Base-by-base conservation (phyloP, 2,329 filamentous ascomycete species). In the Alternaria brassicicola region DNA sequence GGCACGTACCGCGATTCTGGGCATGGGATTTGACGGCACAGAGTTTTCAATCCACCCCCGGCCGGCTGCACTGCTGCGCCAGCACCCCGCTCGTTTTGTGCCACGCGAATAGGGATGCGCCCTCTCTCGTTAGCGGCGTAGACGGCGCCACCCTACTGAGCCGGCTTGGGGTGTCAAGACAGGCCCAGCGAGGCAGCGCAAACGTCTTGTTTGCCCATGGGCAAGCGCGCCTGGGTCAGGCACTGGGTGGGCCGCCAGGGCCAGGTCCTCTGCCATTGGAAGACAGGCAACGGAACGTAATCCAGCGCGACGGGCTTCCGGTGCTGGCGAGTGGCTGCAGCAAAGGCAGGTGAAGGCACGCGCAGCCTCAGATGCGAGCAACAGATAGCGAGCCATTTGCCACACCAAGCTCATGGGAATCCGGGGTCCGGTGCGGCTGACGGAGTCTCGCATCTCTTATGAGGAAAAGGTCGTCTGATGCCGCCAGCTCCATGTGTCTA, bases 21-120 rank as follows among this genome's bases (percentile, higher is more conserved):
- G 67, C 68, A 66, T 63, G 62, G 67, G 60, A 64, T 63, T 41
- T 46, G 54, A 42, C 68, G 67, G 66, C 57, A 69, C 64, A 73
- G 70, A 72, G 64, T 68, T 71, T 70, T 73, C 65, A 65, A 23
- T 43, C 55, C 30, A 53, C 61, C 62, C 62, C 25, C 25, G 7
- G 25, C 25, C 47, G 45, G 61, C 55, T 41, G 36, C 45, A 59
- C 25, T 19, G 42, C 55, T 55, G 57, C 62, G 39, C 54, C 46
- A 50, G n/a, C 60, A 48, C 64, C 67, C 69, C 67, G 66, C 68
- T 68, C 55, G 60, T 64, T 64, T 48, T 56, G 51, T 55, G 8
- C 53, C 57, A 50, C 38, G 56, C 64, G 56, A 69, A 66, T 70
- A 57, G 66, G 39, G 31, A 42, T 31, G 33, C 31, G 51, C 38